These are phyloP conservation scores for Serendipita vermifera DNA, from an alignment of 768 basidiomycete species.

Conservation along the genomic window DNA sequence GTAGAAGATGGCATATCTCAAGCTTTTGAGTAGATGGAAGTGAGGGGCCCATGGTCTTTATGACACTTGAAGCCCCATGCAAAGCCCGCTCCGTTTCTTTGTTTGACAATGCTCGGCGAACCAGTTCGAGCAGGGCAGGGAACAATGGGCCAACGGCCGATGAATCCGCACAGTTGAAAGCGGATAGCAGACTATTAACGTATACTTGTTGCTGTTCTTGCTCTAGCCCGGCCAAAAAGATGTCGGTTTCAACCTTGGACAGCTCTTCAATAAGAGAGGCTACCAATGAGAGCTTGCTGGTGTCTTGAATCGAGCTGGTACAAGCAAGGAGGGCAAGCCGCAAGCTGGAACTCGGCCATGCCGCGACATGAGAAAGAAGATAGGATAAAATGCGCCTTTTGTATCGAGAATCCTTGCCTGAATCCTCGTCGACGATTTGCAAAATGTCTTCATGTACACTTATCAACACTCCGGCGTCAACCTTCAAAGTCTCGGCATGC, in stretches of 20 bases:
- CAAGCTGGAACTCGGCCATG: conserved; percentile 35
- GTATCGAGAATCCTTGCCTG: conserved; percentile 39
- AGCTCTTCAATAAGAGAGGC: conserved; percentile 40
- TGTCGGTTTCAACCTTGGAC: neutral
- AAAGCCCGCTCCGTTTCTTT: conserved; percentile 26
- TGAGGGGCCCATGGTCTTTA: too few species aligned
- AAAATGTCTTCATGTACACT: conserved; percentile 47
- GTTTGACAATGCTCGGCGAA: conserved; percentile 14
- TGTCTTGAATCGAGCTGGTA: conserved; percentile 36
- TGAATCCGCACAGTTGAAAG: conserved; percentile 34
- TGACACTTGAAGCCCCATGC: too few species aligned
- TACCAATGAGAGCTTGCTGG: conserved; percentile 39
- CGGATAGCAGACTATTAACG: conserved; percentile 8
- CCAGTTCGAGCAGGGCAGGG: conserved; percentile 16
- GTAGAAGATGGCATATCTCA: too few species aligned
- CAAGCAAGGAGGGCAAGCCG: conserved; percentile 43
- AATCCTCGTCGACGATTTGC: conserved; percentile 44
- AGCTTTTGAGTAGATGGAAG: too few species aligned
- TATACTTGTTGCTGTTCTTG: conserved; percentile 13
- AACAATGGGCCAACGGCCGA: conserved; percentile 32
- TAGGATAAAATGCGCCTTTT: conserved; percentile 62
- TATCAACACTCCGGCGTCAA: too few species aligned
- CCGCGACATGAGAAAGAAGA: conserved; percentile 64
- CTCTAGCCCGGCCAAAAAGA: neutral
- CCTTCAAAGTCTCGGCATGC: conserved; percentile 9